Conservation (phyloP, 2,329 filamentous ascomycete genomes). For the Colletotrichum somersetense region DNA sequence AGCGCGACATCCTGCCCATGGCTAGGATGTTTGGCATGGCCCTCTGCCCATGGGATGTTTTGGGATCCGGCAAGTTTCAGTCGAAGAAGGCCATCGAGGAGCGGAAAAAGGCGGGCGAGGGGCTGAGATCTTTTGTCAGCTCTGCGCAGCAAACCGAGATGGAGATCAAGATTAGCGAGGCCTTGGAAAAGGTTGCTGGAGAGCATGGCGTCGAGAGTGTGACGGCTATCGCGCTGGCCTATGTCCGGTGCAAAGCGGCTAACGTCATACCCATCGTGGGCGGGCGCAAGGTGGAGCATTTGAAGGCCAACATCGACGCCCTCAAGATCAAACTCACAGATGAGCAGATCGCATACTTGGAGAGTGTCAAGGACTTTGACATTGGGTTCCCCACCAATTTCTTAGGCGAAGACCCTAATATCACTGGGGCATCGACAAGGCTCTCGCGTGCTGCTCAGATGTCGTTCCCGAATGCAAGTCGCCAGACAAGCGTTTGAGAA, state of each 20-base stretch:
- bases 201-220: conserved; percentile 67
- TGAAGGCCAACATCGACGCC: conserved; percentile 68
- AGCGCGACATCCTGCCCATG: conserved; percentile 60
- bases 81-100: conserved; percentile 52
- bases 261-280: conserved; percentile 68
- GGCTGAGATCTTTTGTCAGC: conserved; percentile 48
- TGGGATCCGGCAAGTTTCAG: conserved; percentile 67
- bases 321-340: conserved; percentile 62
- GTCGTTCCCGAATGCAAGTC: conserved; percentile 34
- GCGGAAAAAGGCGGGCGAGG: conserved; percentile 54
- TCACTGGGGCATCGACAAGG: conserved; percentile 34
- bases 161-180: conserved; percentile 65
- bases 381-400: conserved; percentile 66
- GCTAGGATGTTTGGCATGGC: conserved; percentile 60
- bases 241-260: conserved; percentile 63
- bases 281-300: conserved; percentile 64
- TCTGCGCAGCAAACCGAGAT: conserved; percentile 57
- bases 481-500: conserved; percentile 21
- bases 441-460: conserved; percentile 27
- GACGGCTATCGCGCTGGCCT: conserved; percentile 69
- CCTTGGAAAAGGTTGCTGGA: conserved; percentile 70
- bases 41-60: conserved; percentile 70
- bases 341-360: conserved; percentile 67
- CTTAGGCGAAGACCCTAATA: conserved; percentile 49
- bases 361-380: conserved; percentile 66